Evolutionary conservation across 805 yeast species (phyloP), one percentile per base, ranked within the genome.

Genomic region (Wickerhamomyces bisporus): DNA sequence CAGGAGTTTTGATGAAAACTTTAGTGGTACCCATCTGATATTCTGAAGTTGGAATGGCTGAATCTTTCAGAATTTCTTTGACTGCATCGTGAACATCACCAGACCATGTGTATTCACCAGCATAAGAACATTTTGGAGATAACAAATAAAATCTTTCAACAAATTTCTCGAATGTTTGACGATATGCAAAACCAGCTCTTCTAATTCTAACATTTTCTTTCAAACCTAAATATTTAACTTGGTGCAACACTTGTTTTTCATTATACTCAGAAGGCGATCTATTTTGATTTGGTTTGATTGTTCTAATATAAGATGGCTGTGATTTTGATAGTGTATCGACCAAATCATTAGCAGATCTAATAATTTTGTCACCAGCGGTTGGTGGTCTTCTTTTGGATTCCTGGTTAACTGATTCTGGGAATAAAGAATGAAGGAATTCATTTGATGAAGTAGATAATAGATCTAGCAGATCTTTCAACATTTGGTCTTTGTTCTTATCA

Each of bases 151-250:
- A 93, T 55, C 98, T 73, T 62, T 93, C 96, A 14, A 87, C 96
- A 57, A 93, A 93, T 61, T 89, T 89, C 42, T 93, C 97, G 62
- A 88, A 93, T 0, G 96, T 86, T 48, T 94, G 95, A 64, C 98
- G 81, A 56, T 89, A 93, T 1, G 98, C 98, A 62, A 93, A 93
- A 34, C 98, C 98, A 0, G 98, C 98, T 69, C 98, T 83, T 71
- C 98, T 79, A 49, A 93, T 93, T 46, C 98, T 77, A 35, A 93
- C 98, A 61, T 93, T 93, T 62, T 93, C 98, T 57, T 93, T 93
- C 61, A 93, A 70, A 58, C 98, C 98, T 48, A 93, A 71, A 61
- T 93, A 93, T 57, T 93, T 93, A 49, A 93, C 82, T 66, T 93
- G 98, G 62, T 93, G 98, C 48, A 93, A 69, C 7, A 93, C 98